Base-by-base conservation (phyloP, 148 eudicot genomes). In the Limonium bicolor region DNA sequence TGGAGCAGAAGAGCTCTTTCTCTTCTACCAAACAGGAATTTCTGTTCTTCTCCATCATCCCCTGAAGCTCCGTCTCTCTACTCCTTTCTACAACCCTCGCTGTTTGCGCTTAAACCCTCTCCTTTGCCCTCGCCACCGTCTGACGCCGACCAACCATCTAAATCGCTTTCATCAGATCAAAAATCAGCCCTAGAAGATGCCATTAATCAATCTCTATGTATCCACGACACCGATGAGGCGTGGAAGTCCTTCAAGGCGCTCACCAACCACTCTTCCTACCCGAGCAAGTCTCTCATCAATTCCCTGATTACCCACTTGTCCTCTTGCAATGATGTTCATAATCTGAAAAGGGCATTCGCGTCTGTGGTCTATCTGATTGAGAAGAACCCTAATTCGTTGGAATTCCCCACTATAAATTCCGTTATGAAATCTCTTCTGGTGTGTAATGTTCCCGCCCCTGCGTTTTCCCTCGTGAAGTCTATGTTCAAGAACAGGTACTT, bases 171-270 rank as follows among this genome's bases (percentile, higher is more conserved):
- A 48, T 58, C 54, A 37, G 63, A 67, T 7, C 51, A 60, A 48
- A 69, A 70, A 59, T 20, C 81, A 67, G 17, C 60, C 50, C 58
- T 80, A 42, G 77, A 74, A 58, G 9, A 77, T 48, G 47, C 79
- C 28, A 82, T 84, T 28, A 65, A 66, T 6, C 7, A 36, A 9
- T 77, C 81, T 21, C 70, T 88, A 33, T 10, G 48, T 27, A 28
- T 47, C 28, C 26, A 26, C 41, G 41, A 74, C 53, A 74, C 78
- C 0, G 82, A 84, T 41, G 79, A 67, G 32, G 97, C 92, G 4
- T 90, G 97, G 97, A 84, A 84, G 52, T 62, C 79, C 1, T 90
- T 90, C 71, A 90, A 80, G 63, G 15, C 74, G 3, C 75, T 90
- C 27, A 66, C 78, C 15, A 62, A 39, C 30, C 7, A 34, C 48